A percentile compares a stretch with the other conserved stretches of the same genome.
phyloP scores from a whole-genome alignment of 176 grass and related monocot genomes.

The Carex kokanica region DNA sequence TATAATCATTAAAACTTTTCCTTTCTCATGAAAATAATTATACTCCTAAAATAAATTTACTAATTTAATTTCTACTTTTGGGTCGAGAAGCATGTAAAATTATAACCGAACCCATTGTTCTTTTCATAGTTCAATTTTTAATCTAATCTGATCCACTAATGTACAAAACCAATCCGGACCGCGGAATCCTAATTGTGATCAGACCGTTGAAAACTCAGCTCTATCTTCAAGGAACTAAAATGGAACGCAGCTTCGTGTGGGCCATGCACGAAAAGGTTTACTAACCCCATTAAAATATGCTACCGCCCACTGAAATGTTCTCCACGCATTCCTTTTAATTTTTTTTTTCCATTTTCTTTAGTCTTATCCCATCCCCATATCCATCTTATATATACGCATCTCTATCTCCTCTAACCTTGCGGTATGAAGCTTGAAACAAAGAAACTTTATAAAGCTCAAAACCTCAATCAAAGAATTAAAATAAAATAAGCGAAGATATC shows the following conservation, averaged over 20 bases:
- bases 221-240: background rate
- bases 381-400: background rate
- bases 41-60: too few relatives aligned
- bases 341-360: background rate
- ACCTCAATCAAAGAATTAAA: too few relatives aligned
- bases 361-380: background rate
- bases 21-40: too few relatives aligned
- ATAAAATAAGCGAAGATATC: too few relatives aligned
- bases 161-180: background rate
- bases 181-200: background rate
- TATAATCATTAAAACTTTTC: too few relatives aligned
- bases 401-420: background rate
- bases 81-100: too few relatives aligned
- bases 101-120: too few relatives aligned
- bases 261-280: background rate
- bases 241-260: background rate
- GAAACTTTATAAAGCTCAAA: background rate
- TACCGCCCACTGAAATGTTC: conserved; percentile 25
- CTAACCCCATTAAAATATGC: conserved; percentile 1
- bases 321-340: conserved; percentile 15
- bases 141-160: background rate
- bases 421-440: background rate
- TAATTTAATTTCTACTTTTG: too few relatives aligned
- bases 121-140: too few relatives aligned
- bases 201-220: background rate